Base-by-base conservation (phyloP, 192 early-diverging fungal genomes). In the Podila epicladia region DNA sequence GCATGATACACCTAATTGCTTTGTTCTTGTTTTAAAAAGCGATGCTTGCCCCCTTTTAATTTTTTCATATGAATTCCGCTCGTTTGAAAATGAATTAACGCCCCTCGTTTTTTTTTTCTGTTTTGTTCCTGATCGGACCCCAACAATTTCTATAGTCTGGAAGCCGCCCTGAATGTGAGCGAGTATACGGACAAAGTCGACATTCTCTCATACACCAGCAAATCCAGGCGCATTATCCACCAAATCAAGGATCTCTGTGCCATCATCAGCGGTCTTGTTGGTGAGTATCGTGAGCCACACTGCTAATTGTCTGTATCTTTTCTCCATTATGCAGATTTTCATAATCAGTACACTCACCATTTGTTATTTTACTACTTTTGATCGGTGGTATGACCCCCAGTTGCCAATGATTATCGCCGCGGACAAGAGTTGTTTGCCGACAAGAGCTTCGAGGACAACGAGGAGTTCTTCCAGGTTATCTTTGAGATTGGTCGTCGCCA, bases 221-320 rank as follows among this genome's bases (percentile, higher is more conserved):
- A 97, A 76, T 75, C 91, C 31, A 94, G 94, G 83, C 93, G 97
- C 35, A 97, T 96, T 32, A 94, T 99, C 5, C 86, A 87, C 51
- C 98, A 99, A 82, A 98, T 99, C 80, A 94, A 95, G 63, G 97
- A 99, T 73, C 87, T 99, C 31, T 99, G 98, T 74, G 93, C 95
- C 13, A 97, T 99, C 49, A 86, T 99, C 35, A 94, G 94, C 29
- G 98, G 98, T 5, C 87, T 99, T 5, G 91, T 80, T 97, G 35
- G 78, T 99, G 57, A 58, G 62, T 66, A 15, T 37, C 90, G 87
- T 9, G 80, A 20, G 38, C 38, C 9, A 11, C 7, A 26, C 15
- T 4, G n/a, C 13, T 73, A 13, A 7, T 26, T 58, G 58, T 59
- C 37, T 3, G 2, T 12, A 41, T 41, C 38, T 41, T 41, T 41